phyloP scores from a whole-genome alignment of 805 yeast species.

The Kuraishia borneana region DNA sequence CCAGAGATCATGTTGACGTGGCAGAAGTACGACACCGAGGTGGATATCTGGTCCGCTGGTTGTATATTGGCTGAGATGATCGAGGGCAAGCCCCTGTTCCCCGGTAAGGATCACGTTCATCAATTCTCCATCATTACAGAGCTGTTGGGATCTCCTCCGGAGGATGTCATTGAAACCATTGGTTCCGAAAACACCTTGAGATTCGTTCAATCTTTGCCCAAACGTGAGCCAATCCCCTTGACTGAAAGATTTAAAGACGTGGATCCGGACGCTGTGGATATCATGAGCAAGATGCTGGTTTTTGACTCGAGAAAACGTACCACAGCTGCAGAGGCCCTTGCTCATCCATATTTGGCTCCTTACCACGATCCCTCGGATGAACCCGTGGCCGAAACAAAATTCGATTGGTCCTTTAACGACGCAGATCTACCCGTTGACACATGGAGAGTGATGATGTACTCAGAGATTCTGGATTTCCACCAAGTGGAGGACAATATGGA shows the following conservation, averaged over 20 bases:
- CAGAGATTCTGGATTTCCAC: conserved; percentile 93
- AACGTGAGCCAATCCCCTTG: conserved; percentile 85
- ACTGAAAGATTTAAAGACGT: conserved; percentile 68
- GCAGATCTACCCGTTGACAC: conserved; percentile 96
- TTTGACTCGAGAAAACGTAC: conserved; percentile 93
- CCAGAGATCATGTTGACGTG: conserved; percentile 98
- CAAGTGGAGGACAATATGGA: conserved; percentile 49
- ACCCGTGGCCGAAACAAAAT: conserved; percentile 77
- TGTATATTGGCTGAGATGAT: conserved; percentile 97
- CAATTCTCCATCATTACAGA: conserved; percentile 97
- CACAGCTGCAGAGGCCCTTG: conserved; percentile 81
- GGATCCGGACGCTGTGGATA: conserved; percentile 80
- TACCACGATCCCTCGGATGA: conserved; percentile 98
- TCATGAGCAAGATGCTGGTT: conserved; percentile 80
- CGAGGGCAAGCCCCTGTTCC: conserved; percentile 93
- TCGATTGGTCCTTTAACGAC: conserved; percentile 97
- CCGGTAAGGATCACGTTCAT: conserved; percentile 97
- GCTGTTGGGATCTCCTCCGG: conserved; percentile 85
- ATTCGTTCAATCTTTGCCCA: conserved; percentile 89
- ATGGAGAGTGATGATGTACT: conserved; percentile 99
- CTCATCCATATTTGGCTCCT: conserved; percentile 86
- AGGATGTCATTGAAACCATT: conserved; percentile 91
- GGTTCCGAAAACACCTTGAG: conserved; percentile 91
- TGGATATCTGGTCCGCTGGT: conserved; percentile 97
- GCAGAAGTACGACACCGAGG: conserved; percentile 96